Conservation (phyloP, 2,329 filamentous ascomycete species). For the Claviceps sp. region DNA sequence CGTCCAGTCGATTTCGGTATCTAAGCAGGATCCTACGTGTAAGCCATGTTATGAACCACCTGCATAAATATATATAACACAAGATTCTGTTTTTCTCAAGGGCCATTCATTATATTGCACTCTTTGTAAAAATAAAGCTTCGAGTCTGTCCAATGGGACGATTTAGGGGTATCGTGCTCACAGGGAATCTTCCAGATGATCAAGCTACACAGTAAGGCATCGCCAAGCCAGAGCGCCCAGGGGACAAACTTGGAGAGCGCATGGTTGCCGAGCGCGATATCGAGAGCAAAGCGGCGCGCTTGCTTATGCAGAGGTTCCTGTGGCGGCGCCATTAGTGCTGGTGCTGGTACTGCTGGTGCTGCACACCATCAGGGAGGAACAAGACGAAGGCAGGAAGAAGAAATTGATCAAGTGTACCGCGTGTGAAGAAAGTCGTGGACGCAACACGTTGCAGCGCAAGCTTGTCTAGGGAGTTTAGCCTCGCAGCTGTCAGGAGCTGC, state of each 20-base stretch:
- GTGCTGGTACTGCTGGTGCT: not conserved
- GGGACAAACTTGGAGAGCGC: conserved; percentile 36
- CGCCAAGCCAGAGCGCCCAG: conserved; percentile 52
- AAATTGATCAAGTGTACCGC: too few relatives aligned
- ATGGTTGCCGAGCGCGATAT: conserved; percentile 36
- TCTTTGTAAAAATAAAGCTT: too few relatives aligned
- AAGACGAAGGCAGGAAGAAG: too few relatives aligned
- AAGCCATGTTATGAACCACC: not conserved
- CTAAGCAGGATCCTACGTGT: conserved; percentile 23
- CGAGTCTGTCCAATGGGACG: too few relatives aligned
- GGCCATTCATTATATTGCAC: too few relatives aligned
- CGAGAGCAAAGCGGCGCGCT: conserved; percentile 21
- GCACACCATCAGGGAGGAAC: not conserved
- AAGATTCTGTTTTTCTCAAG: too few relatives aligned
- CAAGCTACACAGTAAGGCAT: conserved; percentile 57
- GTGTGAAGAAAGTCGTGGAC: too few relatives aligned
- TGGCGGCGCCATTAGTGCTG: conserved; percentile 14
- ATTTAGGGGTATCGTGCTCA: conserved; percentile 28
- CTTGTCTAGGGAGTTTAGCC: too few relatives aligned
- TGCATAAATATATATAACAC: not conserved
- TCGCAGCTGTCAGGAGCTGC: too few relatives aligned
- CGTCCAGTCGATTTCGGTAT: conserved; percentile 96
- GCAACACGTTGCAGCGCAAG: too few relatives aligned
- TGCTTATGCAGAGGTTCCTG: conserved; percentile 13
- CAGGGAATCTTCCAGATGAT: conserved; percentile 76